A percentile compares a stretch with the other conserved stretches of the same genome.
Evolutionary conservation across 2,329 filamentous ascomycete genomes (phyloP).

Genomic region (Orbilia blumenaviensis): DNA sequence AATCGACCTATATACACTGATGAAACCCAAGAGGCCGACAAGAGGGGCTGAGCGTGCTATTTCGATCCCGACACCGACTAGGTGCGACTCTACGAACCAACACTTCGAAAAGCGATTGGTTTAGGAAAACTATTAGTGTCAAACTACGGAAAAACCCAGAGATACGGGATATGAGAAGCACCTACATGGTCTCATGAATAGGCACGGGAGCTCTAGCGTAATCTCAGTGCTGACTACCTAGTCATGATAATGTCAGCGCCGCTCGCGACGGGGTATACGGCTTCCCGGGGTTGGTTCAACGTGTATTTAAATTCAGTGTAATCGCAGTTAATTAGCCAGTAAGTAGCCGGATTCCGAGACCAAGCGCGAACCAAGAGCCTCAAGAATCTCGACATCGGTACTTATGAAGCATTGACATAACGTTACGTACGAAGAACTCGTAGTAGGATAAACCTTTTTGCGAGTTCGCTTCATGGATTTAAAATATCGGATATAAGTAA

Average conservation of each 20-base stretch:
- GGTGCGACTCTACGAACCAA: no score
- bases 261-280: not conserved
- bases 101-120: not conserved
- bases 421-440: not conserved
- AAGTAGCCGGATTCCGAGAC: no score
- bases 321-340: no score
- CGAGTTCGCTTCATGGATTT: not conserved
- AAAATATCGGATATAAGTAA: no score
- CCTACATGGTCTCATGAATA: not conserved
- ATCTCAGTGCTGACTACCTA: not conserved
- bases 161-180: not conserved
- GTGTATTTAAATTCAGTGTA: no score
- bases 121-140: no score
- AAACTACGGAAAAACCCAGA: no score
- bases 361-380: not conserved
- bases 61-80: not conserved
- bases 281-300: no score
- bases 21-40: not conserved
- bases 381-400: not conserved
- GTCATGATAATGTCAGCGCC: not conserved
- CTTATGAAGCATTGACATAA: no score
- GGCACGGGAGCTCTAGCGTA: no score
- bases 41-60: not conserved
- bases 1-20: not conserved
- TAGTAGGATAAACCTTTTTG: not conserved